A percentile compares a stretch with the other conserved stretches of the same genome.
phyloP scores from a whole-genome alignment of 2,329 filamentous ascomycete species.

The Verticillium isaacii region DNA sequence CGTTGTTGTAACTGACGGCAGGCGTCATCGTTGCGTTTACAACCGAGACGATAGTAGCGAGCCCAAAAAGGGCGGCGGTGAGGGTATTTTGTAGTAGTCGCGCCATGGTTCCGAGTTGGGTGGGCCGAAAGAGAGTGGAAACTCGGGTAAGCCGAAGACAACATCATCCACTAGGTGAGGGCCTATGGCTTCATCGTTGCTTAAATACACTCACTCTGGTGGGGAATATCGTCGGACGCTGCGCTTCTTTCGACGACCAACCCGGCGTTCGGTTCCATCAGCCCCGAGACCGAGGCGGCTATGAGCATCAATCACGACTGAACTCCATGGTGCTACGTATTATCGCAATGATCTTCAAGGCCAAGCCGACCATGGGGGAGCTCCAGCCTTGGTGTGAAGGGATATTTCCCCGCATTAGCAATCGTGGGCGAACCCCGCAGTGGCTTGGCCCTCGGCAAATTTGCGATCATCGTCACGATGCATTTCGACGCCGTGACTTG shows the following conservation, averaged over 20 bases:
- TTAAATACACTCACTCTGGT: background rate
- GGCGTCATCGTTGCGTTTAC: conserved; percentile 8
- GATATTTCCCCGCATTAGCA: too few relatives aligned
- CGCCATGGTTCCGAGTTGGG: background rate
- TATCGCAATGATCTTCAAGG: too few relatives aligned
- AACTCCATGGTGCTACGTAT: too few relatives aligned
- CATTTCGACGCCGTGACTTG: too few relatives aligned
- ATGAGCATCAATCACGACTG: background rate
- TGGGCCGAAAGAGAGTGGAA: background rate
- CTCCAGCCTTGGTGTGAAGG: too few relatives aligned
- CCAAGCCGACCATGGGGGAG: too few relatives aligned
- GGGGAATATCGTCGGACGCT: background rate
- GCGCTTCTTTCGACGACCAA: background rate
- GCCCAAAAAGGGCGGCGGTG: background rate
- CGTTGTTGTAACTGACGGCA: conserved; percentile 20
- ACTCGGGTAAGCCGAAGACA: background rate
- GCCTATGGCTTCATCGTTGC: background rate
- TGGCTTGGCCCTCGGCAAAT: too few relatives aligned
- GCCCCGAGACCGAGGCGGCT: background rate
- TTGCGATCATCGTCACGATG: too few relatives aligned
- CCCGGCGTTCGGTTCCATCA: background rate
- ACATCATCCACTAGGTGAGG: background rate
- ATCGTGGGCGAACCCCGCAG: too few relatives aligned
- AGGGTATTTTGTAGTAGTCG: background rate
- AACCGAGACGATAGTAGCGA: background rate